Percentiles rank a stretch among this genome's conserved stretches.
phyloP scores from a whole-genome alignment of 306 rosid genomes.

The Luffa acutangula region DNA sequence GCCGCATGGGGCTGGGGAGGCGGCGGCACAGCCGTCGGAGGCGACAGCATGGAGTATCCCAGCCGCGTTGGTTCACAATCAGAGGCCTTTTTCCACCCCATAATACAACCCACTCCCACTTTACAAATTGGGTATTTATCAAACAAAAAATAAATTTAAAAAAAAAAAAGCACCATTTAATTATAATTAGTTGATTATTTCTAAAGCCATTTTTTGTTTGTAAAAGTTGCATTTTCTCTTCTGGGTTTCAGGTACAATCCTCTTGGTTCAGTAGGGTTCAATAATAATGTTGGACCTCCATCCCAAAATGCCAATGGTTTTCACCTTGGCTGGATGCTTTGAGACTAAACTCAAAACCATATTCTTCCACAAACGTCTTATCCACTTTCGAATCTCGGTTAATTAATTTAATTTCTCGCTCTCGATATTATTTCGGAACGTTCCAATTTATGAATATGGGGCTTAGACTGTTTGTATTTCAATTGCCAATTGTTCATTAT shows the following conservation, averaged over 20 bases:
- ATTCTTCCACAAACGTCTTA: neutral
- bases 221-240: neutral
- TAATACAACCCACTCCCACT: conserved; percentile 30
- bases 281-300: conserved; percentile 28
- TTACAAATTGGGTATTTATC: conserved; percentile 58
- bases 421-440: neutral
- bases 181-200: neutral
- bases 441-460: neutral
- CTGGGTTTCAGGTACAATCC: conserved; percentile 36
- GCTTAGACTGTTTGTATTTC: neutral
- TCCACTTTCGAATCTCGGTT: neutral
- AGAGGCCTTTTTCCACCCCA: conserved; percentile 36
- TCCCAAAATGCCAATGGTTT: conserved; percentile 39
- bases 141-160: no score
- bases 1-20: conserved; percentile 35
- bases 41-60: conserved; percentile 8
- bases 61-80: conserved; percentile 32
- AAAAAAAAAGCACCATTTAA: neutral
- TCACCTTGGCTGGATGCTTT: conserved; percentile 57
- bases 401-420: neutral
- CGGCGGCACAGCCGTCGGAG: conserved; percentile 7
- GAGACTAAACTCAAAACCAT: neutral
- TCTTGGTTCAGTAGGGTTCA: conserved; percentile 19
- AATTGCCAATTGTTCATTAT: neutral
- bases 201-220: neutral